A percentile compares a stretch with the other conserved stretches of the same genome.
Conservation (phyloP, 345 rosid genomes). For the Physaria fendleri region DNA sequence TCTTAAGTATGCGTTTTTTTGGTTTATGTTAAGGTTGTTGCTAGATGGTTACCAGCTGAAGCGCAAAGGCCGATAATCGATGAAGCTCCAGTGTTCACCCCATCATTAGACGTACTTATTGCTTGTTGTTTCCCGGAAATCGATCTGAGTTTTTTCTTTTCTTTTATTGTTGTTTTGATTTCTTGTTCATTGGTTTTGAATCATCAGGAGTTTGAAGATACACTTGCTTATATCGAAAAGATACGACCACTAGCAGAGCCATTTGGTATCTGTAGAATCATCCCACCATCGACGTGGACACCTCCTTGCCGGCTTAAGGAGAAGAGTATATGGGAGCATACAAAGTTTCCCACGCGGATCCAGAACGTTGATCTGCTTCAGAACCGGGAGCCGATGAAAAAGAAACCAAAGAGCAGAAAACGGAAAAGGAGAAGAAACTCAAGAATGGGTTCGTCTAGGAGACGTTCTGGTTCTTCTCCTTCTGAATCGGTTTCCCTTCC, state of each 20-base stretch:
- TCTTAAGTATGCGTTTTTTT: neutral
- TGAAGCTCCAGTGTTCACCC: conserved; percentile 81
- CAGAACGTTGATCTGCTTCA: conserved; percentile 88
- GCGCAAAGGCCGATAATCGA: conserved; percentile 65
- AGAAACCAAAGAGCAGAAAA: conserved; percentile 64
- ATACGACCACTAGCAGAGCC: conserved; percentile 71
- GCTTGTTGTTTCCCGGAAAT: neutral
- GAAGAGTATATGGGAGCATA: conserved; percentile 54
- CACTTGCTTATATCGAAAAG: conserved; percentile 76
- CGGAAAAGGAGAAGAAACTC: conserved; percentile 67
- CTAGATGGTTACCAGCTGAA: conserved; percentile 74
- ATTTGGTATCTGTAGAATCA: conserved; percentile 86
- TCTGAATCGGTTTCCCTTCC: conserved; percentile 43
- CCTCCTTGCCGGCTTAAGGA: conserved; percentile 79
- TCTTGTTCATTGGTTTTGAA: neutral
- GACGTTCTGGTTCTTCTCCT: conserved; percentile 45
- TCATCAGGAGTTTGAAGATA: conserved; percentile 83
- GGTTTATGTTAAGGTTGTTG: conserved; percentile 48
- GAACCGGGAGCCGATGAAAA: conserved; percentile 88
- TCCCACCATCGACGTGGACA: conserved; percentile 81
- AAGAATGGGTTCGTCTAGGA: conserved; percentile 47
- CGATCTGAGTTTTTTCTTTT: neutral
- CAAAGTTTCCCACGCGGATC: conserved; percentile 79
- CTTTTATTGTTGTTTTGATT: conserved; percentile 6
- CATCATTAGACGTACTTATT: conserved; percentile 61